Evolutionary conservation across 306 rosid genomes (phyloP).

Genomic region (Lotus japonicus): DNA sequence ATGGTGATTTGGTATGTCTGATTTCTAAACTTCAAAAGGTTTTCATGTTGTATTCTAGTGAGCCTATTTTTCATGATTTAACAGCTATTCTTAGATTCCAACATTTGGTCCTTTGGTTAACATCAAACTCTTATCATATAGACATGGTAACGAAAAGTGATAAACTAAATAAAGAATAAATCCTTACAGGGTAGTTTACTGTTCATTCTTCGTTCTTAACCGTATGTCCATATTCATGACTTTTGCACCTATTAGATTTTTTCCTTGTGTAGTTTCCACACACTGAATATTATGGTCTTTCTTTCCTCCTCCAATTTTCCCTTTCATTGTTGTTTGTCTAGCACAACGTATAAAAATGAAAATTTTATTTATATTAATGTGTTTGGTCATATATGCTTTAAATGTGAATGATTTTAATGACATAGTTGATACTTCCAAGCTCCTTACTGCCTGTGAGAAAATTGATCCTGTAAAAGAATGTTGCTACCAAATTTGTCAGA

Average conservation of each 20-base stretch:
- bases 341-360: no score
- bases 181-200: background rate
- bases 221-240: background rate
- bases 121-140: background rate
- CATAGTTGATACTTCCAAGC: conserved; percentile 64
- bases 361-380: no score
- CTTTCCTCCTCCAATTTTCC: no score
- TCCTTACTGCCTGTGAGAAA: conserved; percentile 74
- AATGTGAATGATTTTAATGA: conserved; percentile 57
- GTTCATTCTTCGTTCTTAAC: background rate
- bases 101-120: background rate
- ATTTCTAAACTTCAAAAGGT: background rate
- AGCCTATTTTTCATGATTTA: background rate
- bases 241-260: background rate
- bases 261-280: background rate
- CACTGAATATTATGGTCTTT: no score
- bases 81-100: background rate
- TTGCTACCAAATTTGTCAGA: no score
- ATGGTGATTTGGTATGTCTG: background rate
- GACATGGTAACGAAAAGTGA: background rate
- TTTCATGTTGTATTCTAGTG: background rate
- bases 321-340: no score
- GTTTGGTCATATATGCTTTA: no score
- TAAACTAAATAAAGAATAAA: background rate
- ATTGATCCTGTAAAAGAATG: conserved; percentile 86